These are phyloP conservation scores for Aspergillus fumigatiaffinis DNA, from an alignment of 2,329 filamentous ascomycete genomes.

Conservation along the genomic window DNA sequence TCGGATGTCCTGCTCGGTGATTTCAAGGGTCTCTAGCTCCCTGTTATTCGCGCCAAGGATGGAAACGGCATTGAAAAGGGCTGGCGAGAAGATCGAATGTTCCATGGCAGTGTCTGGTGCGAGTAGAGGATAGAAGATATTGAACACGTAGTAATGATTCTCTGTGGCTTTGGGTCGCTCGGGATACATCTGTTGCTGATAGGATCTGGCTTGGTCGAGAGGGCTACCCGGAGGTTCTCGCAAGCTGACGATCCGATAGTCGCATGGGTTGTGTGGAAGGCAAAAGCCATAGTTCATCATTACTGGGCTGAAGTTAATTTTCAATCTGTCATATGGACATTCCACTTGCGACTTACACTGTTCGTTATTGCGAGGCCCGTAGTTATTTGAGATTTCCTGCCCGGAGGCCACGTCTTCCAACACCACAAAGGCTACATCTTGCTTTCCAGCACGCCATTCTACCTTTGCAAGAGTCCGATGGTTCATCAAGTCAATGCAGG, in stretches of 20 bases:
- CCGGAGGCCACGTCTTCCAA: slow-evolving; percentile 49
- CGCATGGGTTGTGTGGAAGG: slow-evolving; percentile 39
- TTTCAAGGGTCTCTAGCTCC: slow-evolving; percentile 34
- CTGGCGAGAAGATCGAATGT: slow-evolving; percentile 40
- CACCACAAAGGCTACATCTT: slow-evolving; percentile 40
- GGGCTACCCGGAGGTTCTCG: slow-evolving; percentile 38
- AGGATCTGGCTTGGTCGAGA: slow-evolving; percentile 32
- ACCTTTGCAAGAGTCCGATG: slow-evolving; percentile 60
- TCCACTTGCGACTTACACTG: slow-evolving; percentile 43
- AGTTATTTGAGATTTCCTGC: slow-evolving; percentile 63
- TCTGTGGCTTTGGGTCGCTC: slow-evolving; percentile 25
- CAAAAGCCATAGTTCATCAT: slow-evolving; percentile 47
- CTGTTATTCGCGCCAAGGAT: slow-evolving; percentile 41
- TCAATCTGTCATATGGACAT: background rate
- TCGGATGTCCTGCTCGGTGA: slow-evolving; percentile 28
- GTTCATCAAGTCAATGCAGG: slow-evolving; percentile 69
- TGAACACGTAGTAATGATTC: slow-evolving; percentile 44
- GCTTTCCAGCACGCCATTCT: slow-evolving; percentile 51
- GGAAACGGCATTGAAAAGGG: slow-evolving; percentile 40
- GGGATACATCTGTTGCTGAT: slow-evolving; percentile 33
- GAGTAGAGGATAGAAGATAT: slow-evolving; percentile 41
- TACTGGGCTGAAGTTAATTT: slow-evolving; percentile 21
- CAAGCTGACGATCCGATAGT: slow-evolving; percentile 42
- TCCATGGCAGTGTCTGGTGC: slow-evolving; percentile 33
- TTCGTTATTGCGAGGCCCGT: slow-evolving; percentile 71